Evolutionary conservation across 768 basidiomycete species (phyloP).

Genomic region (Podaxis rugospora): DNA sequence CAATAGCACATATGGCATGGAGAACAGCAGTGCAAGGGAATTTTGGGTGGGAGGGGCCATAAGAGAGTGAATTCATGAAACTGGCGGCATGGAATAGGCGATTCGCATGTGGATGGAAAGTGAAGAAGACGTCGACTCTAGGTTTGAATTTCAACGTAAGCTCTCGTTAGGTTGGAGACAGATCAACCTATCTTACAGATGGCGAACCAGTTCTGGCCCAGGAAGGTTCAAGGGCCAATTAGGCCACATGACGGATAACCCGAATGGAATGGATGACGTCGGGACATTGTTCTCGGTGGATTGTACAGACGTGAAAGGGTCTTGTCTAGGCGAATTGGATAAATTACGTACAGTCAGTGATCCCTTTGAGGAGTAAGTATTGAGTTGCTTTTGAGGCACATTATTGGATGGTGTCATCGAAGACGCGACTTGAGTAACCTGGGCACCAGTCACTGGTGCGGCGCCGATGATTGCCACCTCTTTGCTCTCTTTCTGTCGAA

Average conservation of each 20-base stretch:
- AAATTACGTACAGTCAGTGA: slow-evolving; percentile 16
- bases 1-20: slow-evolving; percentile 84
- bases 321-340: slow-evolving; percentile 23
- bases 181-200: slow-evolving; percentile 46
- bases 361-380: slow-evolving; percentile 1
- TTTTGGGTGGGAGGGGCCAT: slow-evolving; percentile 64
- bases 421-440: background rate
- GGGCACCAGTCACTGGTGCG: background rate
- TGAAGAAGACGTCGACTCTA: slow-evolving; percentile 78
- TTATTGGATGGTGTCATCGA: background rate
- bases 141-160: background rate
- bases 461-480: background rate
- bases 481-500: slow-evolving; percentile 49
- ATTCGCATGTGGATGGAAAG: slow-evolving; percentile 68
- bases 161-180: background rate
- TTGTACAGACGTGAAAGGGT: slow-evolving; percentile 11
- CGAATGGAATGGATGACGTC: slow-evolving; percentile 18
- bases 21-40: slow-evolving; percentile 71
- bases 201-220: slow-evolving; percentile 53
- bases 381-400: slow-evolving; percentile 1
- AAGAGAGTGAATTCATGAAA: slow-evolving; percentile 59
- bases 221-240: slow-evolving; percentile 66
- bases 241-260: slow-evolving; percentile 42
- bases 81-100: slow-evolving; percentile 64
- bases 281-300: slow-evolving; percentile 10